Conservation (phyloP, 148 eudicot genomes). For the Dianthus caryophyllus region DNA sequence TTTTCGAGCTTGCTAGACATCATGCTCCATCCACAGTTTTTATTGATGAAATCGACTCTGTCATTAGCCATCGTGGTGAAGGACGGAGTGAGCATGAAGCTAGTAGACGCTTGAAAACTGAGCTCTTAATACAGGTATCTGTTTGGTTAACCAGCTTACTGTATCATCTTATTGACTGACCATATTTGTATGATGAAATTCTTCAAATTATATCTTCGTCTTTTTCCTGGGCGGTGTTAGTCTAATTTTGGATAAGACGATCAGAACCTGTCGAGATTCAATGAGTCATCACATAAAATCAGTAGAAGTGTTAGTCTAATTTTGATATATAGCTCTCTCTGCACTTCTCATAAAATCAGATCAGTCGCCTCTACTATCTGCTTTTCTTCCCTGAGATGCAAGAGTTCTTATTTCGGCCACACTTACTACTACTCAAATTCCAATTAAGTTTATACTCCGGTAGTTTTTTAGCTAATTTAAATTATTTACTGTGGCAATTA, state of each 20-base stretch:
- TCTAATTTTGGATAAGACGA: too few species aligned
- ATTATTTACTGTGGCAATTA: too few species aligned
- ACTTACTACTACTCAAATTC: too few species aligned
- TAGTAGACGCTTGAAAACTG: conserved; percentile 94
- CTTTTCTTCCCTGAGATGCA: neutral
- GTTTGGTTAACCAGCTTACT: conserved; percentile 1
- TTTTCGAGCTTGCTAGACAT: conserved; percentile 98
- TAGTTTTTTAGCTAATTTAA: too few species aligned
- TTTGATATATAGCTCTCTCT: neutral
- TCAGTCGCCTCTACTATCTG: neutral
- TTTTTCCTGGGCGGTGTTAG: too few species aligned
- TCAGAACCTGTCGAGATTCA: too few species aligned
- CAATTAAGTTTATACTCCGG: too few species aligned
- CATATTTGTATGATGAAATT: neutral
- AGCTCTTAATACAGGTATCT: conserved; percentile 86
- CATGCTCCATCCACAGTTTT: conserved; percentile 98
- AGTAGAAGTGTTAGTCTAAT: neutral
- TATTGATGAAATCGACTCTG: conserved; percentile 97
- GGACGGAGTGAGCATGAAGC: conserved; percentile 99
- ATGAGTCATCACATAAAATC: too few species aligned
- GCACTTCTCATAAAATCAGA: neutral
- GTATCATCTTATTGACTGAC: neutral
- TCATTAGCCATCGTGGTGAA: conserved; percentile 97
- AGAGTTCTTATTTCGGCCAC: neutral
- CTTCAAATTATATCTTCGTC: too few species aligned